Base-by-base conservation (phyloP, 225 moss, liverwort and hornwort species). In the Antitrichia curtipendula region DNA sequence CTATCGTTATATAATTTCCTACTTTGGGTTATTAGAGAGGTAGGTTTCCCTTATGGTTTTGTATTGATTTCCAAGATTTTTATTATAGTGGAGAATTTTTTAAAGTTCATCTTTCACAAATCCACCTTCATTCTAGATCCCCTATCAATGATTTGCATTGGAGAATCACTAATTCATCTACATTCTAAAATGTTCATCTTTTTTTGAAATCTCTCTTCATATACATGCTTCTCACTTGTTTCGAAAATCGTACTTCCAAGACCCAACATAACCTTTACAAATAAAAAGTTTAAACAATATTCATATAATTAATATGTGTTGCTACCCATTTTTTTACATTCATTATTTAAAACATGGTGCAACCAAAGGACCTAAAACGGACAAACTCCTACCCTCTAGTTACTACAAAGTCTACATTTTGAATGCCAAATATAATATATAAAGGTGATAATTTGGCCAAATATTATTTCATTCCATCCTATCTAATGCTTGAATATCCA, bases 261-360 rank as follows among this genome's bases (percentile, higher is more conserved):
- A 38, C 0, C 22, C 7, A 66, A 38, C 22, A 22, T n/a, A 12
- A 7, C 0, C 22, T 21, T 38, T 22, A 7, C 22, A n/a, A n/a
- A n/a, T 66, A 12, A 66, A 12, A 2, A 66, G 22, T n/a, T 22
- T 38, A n/a, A n/a, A 21, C 7, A 3, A 66, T 38, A 22, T 1
- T 22, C 0, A 1, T n/a, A n/a, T 2, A 0, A 6, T 65, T 6
- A 9, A n/a, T n/a, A n/a, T 1, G 1, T 4, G 1, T 17, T 63
- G 9, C 19, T 65, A 65, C 3, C 11, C 36, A 1, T 20, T 65
- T 6, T 3, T 2, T 66, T 20, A n/a, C 3, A n/a, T 12, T 6
- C 3, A 66, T 66, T 66, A 6, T 11, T n/a, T n/a, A 10, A 65
- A 65, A 65, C 4, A 65, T 65, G 36, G 19, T 65, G 6, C 36